phyloP scores from a whole-genome alignment of 2,329 filamentous ascomycete genomes.

The Annulohypoxylon truncatum region DNA sequence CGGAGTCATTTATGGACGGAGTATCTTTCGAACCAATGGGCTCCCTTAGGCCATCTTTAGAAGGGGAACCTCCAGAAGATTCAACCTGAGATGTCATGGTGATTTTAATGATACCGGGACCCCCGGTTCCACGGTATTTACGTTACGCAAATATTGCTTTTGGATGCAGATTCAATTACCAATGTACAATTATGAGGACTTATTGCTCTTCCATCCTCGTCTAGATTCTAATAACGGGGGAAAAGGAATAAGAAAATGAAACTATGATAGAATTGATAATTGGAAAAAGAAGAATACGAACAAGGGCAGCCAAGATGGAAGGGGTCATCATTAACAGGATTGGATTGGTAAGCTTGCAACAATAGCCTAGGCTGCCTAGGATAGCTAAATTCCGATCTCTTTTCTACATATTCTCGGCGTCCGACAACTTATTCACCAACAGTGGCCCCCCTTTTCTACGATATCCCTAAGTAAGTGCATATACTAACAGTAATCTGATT shows the following conservation, averaged over 20 bases:
- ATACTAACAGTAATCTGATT: neutral
- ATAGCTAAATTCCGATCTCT: neutral
- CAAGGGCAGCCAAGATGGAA: constrained; percentile 2
- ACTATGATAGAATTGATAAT: neutral
- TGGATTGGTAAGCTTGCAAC: constrained; percentile 35
- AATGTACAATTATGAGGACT: neutral
- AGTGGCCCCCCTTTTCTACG: neutral
- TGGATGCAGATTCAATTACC: neutral
- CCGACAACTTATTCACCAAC: neutral
- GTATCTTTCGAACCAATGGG: constrained; percentile 24
- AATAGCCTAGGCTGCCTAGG: constrained; percentile 6
- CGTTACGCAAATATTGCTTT: neutral
- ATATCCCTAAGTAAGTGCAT: neutral
- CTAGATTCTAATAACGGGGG: neutral
- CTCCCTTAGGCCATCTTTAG: constrained; percentile 10
- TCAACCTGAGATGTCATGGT: constrained; percentile 22
- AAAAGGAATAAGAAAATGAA: neutral
- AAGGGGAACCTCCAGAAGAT: constrained; percentile 14
- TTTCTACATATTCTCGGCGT: neutral
- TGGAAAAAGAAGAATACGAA: neutral
- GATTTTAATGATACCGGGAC: constrained; percentile 11
- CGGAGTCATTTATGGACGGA: constrained; percentile 29
- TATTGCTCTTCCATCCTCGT: neutral
- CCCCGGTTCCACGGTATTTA: constrained; percentile 6
- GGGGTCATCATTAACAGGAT: constrained; percentile 19